phyloP scores from a whole-genome alignment of 225 moss, liverwort and hornwort species.

The Antitrichia curtipendula region DNA sequence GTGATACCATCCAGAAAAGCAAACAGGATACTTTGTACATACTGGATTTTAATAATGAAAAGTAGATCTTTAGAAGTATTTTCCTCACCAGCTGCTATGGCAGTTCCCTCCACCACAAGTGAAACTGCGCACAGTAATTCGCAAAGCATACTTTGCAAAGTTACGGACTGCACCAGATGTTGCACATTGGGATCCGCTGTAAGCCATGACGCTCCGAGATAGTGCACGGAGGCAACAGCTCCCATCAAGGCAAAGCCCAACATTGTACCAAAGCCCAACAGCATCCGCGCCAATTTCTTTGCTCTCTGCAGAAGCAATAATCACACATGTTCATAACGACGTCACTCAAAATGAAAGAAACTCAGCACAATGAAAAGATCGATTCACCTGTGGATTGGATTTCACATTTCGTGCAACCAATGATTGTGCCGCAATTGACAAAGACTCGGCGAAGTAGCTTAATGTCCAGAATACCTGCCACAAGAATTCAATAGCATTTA shows the following conservation, averaged over 20 bases:
- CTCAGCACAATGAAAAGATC: background rate
- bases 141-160: constrained; percentile 56
- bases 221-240: constrained; percentile 42
- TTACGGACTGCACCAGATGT: constrained; percentile 60
- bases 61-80: background rate
- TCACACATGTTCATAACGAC: background rate
- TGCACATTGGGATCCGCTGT: constrained; percentile 43
- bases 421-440: constrained; percentile 70
- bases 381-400: constrained; percentile 37
- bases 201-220: constrained; percentile 44
- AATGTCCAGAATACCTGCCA: constrained; percentile 78
- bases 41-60: background rate
- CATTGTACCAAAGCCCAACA: constrained; percentile 21
- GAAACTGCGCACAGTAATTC: constrained; percentile 47
- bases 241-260: constrained; percentile 44
- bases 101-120: constrained; percentile 60
- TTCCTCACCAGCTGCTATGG: constrained; percentile 59
- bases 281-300: constrained; percentile 43
- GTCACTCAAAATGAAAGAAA: background rate
- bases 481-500: background rate
- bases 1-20: background rate
- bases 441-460: constrained; percentile 62
- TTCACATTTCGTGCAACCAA: constrained; percentile 56
- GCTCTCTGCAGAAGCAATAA: constrained; percentile 45
- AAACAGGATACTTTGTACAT: background rate